These are phyloP conservation scores for Dioszegia crocea DNA, from an alignment of 768 basidiomycete genomes.

Conservation along the genomic window DNA sequence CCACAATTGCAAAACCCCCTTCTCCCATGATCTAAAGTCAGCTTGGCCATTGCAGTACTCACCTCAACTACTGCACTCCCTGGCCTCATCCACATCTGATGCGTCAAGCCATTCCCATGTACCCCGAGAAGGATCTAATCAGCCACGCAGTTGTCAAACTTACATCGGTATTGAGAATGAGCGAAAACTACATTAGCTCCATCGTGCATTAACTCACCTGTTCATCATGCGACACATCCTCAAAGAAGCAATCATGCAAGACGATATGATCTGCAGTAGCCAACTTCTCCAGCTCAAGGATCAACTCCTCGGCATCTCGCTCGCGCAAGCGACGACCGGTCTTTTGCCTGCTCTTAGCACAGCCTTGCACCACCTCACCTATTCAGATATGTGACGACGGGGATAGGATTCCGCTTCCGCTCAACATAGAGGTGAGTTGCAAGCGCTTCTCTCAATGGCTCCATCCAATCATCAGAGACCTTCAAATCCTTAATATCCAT, in stretches of 20 bases:
- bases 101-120: slow-evolving; percentile 41
- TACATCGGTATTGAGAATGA: slow-evolving; percentile 28
- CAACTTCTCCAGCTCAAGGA: slow-evolving; percentile 18
- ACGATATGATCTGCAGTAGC: slow-evolving; percentile 25
- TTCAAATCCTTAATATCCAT: slow-evolving; percentile 22
- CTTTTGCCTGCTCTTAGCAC: slow-evolving; percentile 16
- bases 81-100: slow-evolving; percentile 40
- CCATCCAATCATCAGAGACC: slow-evolving; percentile 28
- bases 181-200: slow-evolving; percentile 14
- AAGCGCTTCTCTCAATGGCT: slow-evolving; percentile 25
- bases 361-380: background rate
- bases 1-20: slow-evolving; percentile 35
- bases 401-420: slow-evolving; percentile 18
- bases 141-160: background rate
- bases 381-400: slow-evolving; percentile 38
- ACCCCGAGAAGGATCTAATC: slow-evolving; percentile 35
- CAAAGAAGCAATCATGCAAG: slow-evolving; percentile 29
- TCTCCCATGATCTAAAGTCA: slow-evolving; percentile 28
- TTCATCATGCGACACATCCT: slow-evolving; percentile 17
- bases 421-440: slow-evolving; percentile 8
- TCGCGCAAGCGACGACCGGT: slow-evolving; percentile 21
- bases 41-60: background rate
- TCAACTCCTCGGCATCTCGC: slow-evolving; percentile 17
- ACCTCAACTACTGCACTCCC: slow-evolving; percentile 35
- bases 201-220: slow-evolving; percentile 16